Evolutionary conservation across 2,329 filamentous ascomycete species (phyloP).

Genomic region (Trichoderma sp.): DNA sequence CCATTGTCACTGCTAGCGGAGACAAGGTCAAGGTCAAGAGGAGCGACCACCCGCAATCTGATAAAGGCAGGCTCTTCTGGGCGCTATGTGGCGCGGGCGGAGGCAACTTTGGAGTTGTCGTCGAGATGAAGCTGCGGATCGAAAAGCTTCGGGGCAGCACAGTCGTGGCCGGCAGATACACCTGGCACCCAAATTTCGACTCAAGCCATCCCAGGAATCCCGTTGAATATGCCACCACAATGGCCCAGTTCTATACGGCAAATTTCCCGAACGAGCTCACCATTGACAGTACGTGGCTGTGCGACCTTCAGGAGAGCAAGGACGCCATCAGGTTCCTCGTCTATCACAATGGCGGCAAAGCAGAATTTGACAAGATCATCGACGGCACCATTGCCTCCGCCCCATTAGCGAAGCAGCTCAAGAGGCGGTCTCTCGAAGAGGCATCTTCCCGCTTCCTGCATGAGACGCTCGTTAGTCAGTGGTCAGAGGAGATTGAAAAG

Average conservation of each 20-base stretch:
- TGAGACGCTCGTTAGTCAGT: slow-evolving; percentile 37
- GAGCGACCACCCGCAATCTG: slow-evolving; percentile 29
- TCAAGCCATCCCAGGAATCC: not conserved
- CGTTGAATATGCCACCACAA: slow-evolving; percentile 28
- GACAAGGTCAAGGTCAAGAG: slow-evolving; percentile 32
- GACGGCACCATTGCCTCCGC: slow-evolving; percentile 3
- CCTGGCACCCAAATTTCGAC: slow-evolving; percentile 30
- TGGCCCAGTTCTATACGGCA: slow-evolving; percentile 36
- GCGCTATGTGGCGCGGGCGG: slow-evolving; percentile 46
- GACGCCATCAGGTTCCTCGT: slow-evolving; percentile 29
- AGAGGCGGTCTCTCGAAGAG: slow-evolving; percentile 30
- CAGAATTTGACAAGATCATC: slow-evolving; percentile 19
- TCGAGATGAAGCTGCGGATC: slow-evolving; percentile 37
- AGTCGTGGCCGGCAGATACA: slow-evolving; percentile 36
- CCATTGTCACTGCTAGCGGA: slow-evolving; percentile 40
- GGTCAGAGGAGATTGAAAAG: slow-evolving; percentile 35
- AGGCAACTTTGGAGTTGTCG: slow-evolving; percentile 46
- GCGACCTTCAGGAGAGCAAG: slow-evolving; percentile 26
- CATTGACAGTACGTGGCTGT: slow-evolving; percentile 35
- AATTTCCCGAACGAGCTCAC: slow-evolving; percentile 37
- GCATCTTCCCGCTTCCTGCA: slow-evolving; percentile 36
- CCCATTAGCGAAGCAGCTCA: slow-evolving; percentile 32
- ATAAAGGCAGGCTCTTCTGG: slow-evolving; percentile 40
- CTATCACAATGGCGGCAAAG: slow-evolving; percentile 29
- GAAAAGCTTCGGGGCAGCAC: slow-evolving; percentile 22